A percentile compares a stretch with the other conserved stretches of the same genome.
These are phyloP conservation scores for Aspergillus haitiensis DNA, from an alignment of 495 filamentous ascomycete species.

Conservation along the genomic window DNA sequence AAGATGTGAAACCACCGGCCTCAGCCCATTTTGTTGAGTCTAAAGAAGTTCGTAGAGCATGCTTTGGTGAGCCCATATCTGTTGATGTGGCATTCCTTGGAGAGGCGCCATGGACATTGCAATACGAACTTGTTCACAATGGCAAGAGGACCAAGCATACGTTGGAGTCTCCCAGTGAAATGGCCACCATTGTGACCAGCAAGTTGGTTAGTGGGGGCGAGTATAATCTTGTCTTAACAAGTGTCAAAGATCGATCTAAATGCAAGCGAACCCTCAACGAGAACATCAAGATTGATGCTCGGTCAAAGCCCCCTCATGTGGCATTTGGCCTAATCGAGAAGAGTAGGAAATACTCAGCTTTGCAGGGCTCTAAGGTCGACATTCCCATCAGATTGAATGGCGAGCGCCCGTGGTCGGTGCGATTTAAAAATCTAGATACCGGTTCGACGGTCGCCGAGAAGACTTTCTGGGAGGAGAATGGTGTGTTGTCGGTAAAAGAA, in stretches of 20 bases:
- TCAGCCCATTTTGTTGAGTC: slow-evolving; percentile 68
- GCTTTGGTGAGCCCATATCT: slow-evolving; percentile 76
- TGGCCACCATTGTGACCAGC: slow-evolving; percentile 70
- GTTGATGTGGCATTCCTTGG: slow-evolving; percentile 74
- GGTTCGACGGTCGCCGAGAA: slow-evolving; percentile 45
- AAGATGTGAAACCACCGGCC: slow-evolving; percentile 89
- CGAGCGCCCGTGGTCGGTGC: slow-evolving; percentile 76
- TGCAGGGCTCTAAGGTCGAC: slow-evolving; percentile 71
- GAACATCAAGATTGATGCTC: slow-evolving; percentile 77
- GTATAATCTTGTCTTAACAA: slow-evolving; percentile 78
- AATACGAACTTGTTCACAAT: slow-evolving; percentile 91
- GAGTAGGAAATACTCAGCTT: slow-evolving; percentile 64
- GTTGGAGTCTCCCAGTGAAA: slow-evolving; percentile 57
- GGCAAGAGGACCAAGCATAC: slow-evolving; percentile 73
- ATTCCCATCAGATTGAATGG: slow-evolving; percentile 84
- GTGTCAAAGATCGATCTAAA: slow-evolving; percentile 78
- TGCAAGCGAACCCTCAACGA: slow-evolving; percentile 83
- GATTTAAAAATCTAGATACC: slow-evolving; percentile 64
- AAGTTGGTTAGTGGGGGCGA: slow-evolving; percentile 77
- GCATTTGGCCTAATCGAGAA: slow-evolving; percentile 81
- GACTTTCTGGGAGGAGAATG: slow-evolving; percentile 64
- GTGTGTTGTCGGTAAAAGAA: slow-evolving; percentile 60
- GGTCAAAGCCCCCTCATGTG: slow-evolving; percentile 80
- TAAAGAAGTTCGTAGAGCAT: slow-evolving; percentile 57
- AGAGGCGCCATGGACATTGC: slow-evolving; percentile 81